Conservation (phyloP, 371 early-diverging fungal genomes). For the Rhizopus sp. region DNA sequence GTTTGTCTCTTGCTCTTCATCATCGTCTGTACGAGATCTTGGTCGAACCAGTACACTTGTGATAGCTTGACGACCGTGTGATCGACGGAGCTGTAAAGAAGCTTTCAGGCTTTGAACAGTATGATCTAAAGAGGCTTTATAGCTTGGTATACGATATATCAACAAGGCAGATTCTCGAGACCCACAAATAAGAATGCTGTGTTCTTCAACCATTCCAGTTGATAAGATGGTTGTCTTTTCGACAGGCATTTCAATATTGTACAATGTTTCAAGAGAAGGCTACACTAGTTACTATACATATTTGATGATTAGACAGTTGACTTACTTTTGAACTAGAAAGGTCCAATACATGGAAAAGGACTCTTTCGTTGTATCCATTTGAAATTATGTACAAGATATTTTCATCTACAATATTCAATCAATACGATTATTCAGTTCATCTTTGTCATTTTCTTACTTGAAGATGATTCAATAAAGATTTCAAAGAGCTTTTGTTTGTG, state of each 20-base stretch:
- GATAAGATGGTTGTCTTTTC: conserved; percentile 54
- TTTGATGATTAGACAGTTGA: background rate
- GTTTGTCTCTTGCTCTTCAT: conserved; percentile 29
- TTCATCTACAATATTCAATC: conserved; percentile 23
- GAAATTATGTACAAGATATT: conserved; percentile 48
- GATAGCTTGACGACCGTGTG: conserved; percentile 57
- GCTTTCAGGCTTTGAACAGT: conserved; percentile 22
- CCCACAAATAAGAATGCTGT: conserved; percentile 58
- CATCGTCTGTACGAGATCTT: background rate
- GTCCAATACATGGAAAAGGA: conserved; percentile 40
- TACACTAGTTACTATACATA: conserved; percentile 5
- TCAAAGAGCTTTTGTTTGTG: conserved; percentile 56
- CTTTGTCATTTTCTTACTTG: conserved; percentile 20
- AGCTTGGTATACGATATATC: conserved; percentile 47
- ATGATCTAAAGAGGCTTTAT: conserved; percentile 3
- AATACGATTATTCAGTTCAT: background rate
- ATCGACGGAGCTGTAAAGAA: conserved; percentile 37
- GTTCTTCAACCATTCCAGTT: conserved; percentile 39
- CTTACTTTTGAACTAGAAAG: conserved; percentile 24
- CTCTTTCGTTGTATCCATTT: conserved; percentile 44
- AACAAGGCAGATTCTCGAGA: conserved; percentile 63
- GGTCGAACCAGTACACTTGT: conserved; percentile 44
- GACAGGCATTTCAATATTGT: conserved; percentile 48
- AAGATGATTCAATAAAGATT: conserved; percentile 43
- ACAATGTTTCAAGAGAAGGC: conserved; percentile 42